Conservation (phyloP, 108 stramenopile genomes). For the Schizochytrium sp. region DNA sequence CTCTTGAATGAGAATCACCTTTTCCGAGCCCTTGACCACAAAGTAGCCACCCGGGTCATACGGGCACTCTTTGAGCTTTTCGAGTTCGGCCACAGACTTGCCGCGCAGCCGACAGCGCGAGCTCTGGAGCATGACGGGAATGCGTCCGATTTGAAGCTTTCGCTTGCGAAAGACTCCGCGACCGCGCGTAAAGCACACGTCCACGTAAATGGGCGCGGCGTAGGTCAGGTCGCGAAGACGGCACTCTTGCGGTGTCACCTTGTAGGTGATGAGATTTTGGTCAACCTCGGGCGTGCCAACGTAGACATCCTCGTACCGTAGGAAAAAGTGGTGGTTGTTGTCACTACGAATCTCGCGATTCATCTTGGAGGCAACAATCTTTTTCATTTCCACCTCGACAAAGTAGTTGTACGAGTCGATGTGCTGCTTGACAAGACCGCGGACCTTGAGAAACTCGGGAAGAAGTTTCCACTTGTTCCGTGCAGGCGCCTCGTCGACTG, state of each 20-base stretch:
- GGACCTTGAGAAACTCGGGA: conserved; percentile 89
- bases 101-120: conserved; percentile 85
- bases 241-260: conserved; percentile 96
- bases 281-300: conserved; percentile 73
- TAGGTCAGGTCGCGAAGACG: conserved; percentile 92
- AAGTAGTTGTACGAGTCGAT: conserved; percentile 97
- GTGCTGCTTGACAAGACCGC: conserved; percentile 97
- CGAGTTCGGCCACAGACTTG: conserved; percentile 84
- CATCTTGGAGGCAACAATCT: conserved; percentile 85
- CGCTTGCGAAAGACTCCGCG: conserved; percentile 50
- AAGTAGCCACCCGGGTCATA: conserved; percentile 99
- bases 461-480: conserved; percentile 14
- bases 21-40: conserved; percentile 97
- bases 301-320: conserved; percentile 92
- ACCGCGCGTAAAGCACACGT: conserved; percentile 24
- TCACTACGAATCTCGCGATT: conserved; percentile 77
- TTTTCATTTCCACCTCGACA: conserved; percentile 94
- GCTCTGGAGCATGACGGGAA: conserved; percentile 90
- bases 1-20: conserved; percentile 97
- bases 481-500: background rate
- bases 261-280: conserved; percentile 75
- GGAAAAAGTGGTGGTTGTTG: conserved; percentile 69
- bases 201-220: conserved; percentile 81
- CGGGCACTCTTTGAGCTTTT: conserved; percentile 94
- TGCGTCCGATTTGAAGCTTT: conserved; percentile 61